Percentiles rank a stretch among this genome's conserved stretches.
phyloP scores from a whole-genome alignment of 1,284 basidiomycete species.

The Cronartium quercuum region DNA sequence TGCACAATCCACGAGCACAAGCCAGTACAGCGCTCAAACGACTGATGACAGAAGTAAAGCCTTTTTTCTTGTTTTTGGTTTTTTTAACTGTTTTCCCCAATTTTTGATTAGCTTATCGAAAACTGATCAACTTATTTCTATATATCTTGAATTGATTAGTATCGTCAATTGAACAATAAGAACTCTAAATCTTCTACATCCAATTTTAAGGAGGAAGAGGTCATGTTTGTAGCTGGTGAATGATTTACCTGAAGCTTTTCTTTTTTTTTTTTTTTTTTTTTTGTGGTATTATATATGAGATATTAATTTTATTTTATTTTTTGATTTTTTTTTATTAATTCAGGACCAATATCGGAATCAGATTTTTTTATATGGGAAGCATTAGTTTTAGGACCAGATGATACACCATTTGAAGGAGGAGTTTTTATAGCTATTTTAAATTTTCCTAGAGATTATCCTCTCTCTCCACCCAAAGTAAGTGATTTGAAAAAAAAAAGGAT shows the following conservation, averaged over 20 bases:
- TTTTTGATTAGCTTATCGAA: background rate
- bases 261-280: background rate
- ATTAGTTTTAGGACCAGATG: constrained; percentile 89
- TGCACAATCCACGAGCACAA: constrained; percentile 37
- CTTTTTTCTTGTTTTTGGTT: background rate
- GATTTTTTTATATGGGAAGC: constrained; percentile 99
- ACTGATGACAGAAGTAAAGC: constrained; percentile 27
- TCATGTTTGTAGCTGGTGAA: constrained; percentile 37
- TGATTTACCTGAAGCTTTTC: background rate
- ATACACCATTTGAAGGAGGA: constrained; percentile 97
- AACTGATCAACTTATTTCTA: background rate
- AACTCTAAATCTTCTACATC: constrained; percentile 10
- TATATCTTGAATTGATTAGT: background rate
- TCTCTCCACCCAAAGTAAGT: constrained; percentile 75
- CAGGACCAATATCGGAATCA: constrained; percentile 81
- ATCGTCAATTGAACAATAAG: constrained; percentile 38
- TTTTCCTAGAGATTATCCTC: constrained; percentile 85
- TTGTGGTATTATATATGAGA: background rate
- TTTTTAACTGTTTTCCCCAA: too few species aligned
- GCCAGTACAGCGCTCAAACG: constrained; percentile 36
- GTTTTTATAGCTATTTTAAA: constrained; percentile 86
- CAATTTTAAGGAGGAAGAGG: constrained; percentile 19
- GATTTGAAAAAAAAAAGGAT: too few species aligned
- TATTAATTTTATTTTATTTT: background rate
- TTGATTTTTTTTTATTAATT: background rate